Base-by-base conservation (phyloP, 2,329 filamentous ascomycete species). In the Metarhizium sp. region DNA sequence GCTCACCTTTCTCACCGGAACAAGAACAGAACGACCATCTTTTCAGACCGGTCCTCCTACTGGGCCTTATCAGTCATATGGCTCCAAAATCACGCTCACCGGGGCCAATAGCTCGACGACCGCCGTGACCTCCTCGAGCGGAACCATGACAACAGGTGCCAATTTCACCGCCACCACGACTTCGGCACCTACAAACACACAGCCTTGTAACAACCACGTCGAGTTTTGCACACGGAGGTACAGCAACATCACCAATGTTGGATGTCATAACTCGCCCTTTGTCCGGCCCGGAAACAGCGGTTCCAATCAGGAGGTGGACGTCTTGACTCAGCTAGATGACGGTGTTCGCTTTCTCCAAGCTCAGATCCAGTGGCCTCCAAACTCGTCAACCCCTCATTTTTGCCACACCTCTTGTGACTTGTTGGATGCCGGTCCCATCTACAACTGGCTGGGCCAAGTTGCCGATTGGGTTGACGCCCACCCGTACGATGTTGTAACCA, bases 331-430 rank as follows among this genome's bases (percentile, higher is more conserved):
- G 72, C 76, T 95, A 58, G 81, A 94, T 66, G 90, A 95, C 65
- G 90, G 90, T 34, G 73, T 88, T 42, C 81, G 83, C 29, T 78
- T 86, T 60, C 67, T 86, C 36, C 82, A 86, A 65, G 82, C 71
- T 3, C 82, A 86, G 67, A 84, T 85, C 53, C 82, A 85, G 58
- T 85, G 75, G 69, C 77, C 78, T 1, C 62, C 60, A 25, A 77
- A 79, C 60, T 72, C 68, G 42, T 74, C 73, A 1, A 71, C 67
- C 30, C 80, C 80, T 49, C 87, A 90, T 70, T 90, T 94, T 63
- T 96, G 92, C 71, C 92, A 96, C 69, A 89, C 88, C 1, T 85
- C 80, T 49, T 96, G 92, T 71, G 81, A 90, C 60, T 74, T 96
- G 3, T 80, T 96, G 36, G 86, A 96, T 62, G 88, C 81, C 2